Evolutionary conservation across 805 yeast genomes (phyloP), one percentile per base, ranked within the genome.

Genomic region (Sugiyamaella lignohabitans): DNA sequence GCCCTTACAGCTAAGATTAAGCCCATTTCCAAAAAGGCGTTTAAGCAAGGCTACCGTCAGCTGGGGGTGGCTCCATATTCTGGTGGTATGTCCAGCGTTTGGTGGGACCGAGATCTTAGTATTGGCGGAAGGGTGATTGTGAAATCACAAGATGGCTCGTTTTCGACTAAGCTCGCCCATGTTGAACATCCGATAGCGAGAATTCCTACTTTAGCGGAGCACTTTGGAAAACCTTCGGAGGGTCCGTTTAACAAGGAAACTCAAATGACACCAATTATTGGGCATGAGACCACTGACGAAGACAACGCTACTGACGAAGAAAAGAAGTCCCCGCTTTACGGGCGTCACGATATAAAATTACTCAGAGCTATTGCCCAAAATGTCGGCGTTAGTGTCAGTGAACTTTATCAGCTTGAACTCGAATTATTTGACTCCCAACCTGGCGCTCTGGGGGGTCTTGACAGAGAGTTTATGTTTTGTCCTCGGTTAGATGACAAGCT

Each of bases 61-160:
- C 68, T 85, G 19, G 95, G 91, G 3, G 85, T 84, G 22, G 89
- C 93, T 1, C 87, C 88, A 1, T 86, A 86, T 61, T 80, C 84
- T 18, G 88, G 89, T 29, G 81, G 85, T 2, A 63, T 83, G 55
- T 69, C 72, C 19, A 71, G 72, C 19, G 61, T 74, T 19, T 84
- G 95, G 93, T 78, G 84, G 72, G 94, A 85, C 62, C 74, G 94
- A 62, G 95, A 86, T 62, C 73, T 85, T 47, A 89, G 91, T 29
- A 63, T 85, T 47, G 94, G 87, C 38, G 95, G 95, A 40, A 71
- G 86, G 50, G 75, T 86, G 18, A 67, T 83, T 49, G 74, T 78
- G 45, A 73, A 68, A 54, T 8, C 43, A 14, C 64, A 63, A 23
- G 63, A 61, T 19, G 65, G 59, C 24, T 50, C 49, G 19, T 50